phyloP scores from a whole-genome alignment of 257 asterid genomes.

The Euphrasia confusa region DNA sequence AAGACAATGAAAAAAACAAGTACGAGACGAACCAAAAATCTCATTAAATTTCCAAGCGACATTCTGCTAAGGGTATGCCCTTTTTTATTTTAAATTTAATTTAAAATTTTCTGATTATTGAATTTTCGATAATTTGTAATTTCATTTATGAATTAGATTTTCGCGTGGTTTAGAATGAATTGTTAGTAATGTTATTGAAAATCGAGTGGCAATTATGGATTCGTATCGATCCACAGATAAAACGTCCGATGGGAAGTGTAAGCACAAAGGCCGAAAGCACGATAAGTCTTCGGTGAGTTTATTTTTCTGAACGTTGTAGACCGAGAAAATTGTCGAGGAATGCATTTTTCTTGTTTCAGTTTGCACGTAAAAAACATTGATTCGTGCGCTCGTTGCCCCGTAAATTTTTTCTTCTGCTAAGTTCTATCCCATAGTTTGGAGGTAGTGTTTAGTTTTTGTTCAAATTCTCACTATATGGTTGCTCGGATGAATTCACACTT shows the following conservation, averaged over 20 bases:
- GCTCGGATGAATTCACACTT: no score
- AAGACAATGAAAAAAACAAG: conserved; percentile 37
- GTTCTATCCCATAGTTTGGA: no score
- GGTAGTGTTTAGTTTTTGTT: no score
- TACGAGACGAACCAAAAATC: conserved; percentile 46
- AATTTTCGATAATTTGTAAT: not conserved
- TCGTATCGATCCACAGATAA: conserved; percentile 51
- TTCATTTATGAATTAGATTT: not conserved
- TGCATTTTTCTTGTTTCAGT: not conserved
- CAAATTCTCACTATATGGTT: no score
- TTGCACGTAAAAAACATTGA: no score
- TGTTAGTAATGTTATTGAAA: conserved; percentile 3
- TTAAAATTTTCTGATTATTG: not conserved
- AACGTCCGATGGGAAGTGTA: conserved; percentile 55
- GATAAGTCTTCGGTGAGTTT: conserved; percentile 48
- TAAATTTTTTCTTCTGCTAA: not conserved
- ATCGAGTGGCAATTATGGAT: conserved; percentile 19
- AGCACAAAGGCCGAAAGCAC: conserved; percentile 48
- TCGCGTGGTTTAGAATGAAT: not conserved
- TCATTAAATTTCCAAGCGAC: conserved; percentile 42
- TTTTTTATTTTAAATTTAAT: not conserved
- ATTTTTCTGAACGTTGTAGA: conserved; percentile 11
- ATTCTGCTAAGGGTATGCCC: conserved; percentile 42
- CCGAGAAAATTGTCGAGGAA: not conserved
- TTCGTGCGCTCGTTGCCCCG: no score